Percentiles rank a stretch among this genome's conserved stretches.
phyloP scores from a whole-genome alignment of 2,329 filamentous ascomycete species.

The Karstenula rhodostoma region DNA sequence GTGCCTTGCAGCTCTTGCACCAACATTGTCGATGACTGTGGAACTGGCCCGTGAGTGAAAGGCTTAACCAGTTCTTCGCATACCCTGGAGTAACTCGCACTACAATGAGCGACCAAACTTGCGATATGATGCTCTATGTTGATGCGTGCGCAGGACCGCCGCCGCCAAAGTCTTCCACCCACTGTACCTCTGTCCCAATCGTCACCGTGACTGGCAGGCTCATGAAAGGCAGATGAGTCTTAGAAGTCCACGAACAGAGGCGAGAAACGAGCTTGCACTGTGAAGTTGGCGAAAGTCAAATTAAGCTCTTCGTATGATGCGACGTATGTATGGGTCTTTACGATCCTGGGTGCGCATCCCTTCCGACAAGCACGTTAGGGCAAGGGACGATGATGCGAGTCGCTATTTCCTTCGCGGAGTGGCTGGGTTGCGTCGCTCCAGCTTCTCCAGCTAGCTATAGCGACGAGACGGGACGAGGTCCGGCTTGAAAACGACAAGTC shows the following conservation, averaged over 20 bases:
- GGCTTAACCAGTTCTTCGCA: no score
- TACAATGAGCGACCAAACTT: no score
- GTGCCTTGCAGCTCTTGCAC: background rate
- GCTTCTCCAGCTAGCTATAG: background rate
- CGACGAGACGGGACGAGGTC: background rate
- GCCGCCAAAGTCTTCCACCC: no score
- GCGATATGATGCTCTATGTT: no score
- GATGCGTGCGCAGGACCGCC: no score
- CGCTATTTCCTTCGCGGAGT: background rate
- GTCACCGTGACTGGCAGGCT: no score
- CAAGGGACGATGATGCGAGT: slow-evolving; percentile 4
- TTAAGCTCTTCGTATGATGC: slow-evolving; percentile 6
- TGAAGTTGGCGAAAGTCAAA: background rate
- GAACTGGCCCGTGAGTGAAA: no score
- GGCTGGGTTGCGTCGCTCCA: background rate
- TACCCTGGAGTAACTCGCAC: no score
- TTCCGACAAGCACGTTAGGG: slow-evolving; percentile 1
- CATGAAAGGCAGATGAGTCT: no score
- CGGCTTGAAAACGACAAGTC: background rate
- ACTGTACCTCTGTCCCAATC: no score
- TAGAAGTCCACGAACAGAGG: background rate
- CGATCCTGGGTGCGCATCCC: background rate
- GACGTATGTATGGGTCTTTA: background rate
- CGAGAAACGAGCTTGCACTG: background rate
- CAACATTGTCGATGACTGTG: no score